Conservation (phyloP, 331 rosid species). For the Pyrus hybrid region DNA sequence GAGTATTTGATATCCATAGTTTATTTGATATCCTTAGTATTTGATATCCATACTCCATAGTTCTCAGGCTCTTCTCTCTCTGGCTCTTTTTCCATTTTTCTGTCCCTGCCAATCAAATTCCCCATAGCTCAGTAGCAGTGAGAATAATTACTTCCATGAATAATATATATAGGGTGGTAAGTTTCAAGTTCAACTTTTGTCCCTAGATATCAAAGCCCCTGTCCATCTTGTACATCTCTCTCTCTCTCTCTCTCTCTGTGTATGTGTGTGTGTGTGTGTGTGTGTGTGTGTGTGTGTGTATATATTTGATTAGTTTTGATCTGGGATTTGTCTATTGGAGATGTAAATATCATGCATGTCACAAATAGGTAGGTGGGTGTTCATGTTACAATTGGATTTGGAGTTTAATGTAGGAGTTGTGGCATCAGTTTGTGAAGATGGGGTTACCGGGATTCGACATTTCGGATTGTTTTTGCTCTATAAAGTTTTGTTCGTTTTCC, state of each 20-base stretch:
- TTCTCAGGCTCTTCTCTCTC: too few relatives aligned
- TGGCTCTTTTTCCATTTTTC: too few relatives aligned
- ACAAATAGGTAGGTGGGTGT: neutral
- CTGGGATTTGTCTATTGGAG: neutral
- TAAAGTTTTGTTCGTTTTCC: neutral
- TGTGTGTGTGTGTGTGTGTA: too few relatives aligned
- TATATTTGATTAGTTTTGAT: neutral
- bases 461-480: neutral
- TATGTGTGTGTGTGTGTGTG: neutral
- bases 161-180: too few relatives aligned
- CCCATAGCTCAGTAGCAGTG: too few relatives aligned
- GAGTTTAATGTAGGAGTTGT: neutral
- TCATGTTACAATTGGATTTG: neutral
- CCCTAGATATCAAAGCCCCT: conserved; percentile 86
- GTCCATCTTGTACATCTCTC: conserved; percentile 58
- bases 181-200: too few relatives aligned
- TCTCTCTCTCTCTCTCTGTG: neutral
- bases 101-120: too few relatives aligned
- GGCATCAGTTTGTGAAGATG: neutral
- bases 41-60: too few relatives aligned
- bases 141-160: too few relatives aligned
- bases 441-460: too few relatives aligned
- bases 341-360: neutral
- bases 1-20: too few relatives aligned
- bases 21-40: too few relatives aligned